Evolutionary conservation across 148 eudicot species (phyloP).

Genomic region (Fallopia convolvulus): DNA sequence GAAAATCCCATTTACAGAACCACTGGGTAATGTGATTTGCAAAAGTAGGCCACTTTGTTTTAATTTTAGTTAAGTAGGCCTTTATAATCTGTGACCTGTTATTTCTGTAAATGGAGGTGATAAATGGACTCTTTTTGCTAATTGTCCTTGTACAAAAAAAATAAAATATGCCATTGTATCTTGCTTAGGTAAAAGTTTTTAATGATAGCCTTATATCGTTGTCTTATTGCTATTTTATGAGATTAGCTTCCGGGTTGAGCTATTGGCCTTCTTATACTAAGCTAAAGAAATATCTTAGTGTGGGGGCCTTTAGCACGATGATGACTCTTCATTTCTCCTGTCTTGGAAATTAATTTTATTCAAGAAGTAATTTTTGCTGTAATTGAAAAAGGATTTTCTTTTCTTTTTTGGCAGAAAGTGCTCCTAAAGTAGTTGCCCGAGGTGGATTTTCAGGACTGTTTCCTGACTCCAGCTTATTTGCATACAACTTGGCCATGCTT

Average conservation of each 20-base stretch:
- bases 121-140: background rate
- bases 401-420: slow-evolving; percentile 38
- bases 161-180: background rate
- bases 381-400: background rate
- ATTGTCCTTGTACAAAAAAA: background rate
- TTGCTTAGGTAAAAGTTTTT: background rate
- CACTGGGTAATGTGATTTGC: background rate
- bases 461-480: slow-evolving; percentile 48
- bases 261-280: background rate
- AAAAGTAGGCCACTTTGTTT: background rate
- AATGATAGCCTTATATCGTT: background rate
- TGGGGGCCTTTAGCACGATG: background rate
- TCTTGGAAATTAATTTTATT: background rate
- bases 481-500: slow-evolving; percentile 37
- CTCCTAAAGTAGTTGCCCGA: slow-evolving; percentile 60
- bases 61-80: background rate
- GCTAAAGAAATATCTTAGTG: background rate
- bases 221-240: background rate
- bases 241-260: background rate
- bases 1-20: background rate
- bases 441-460: slow-evolving; percentile 79
- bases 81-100: background rate
- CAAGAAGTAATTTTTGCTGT: background rate
- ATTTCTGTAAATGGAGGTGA: too few relatives aligned
- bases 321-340: background rate